Evolutionary conservation across 2,329 filamentous ascomycete genomes (phyloP), one percentile per base, ranked within the genome.

Genomic region (Sporothrix variecibatus): DNA sequence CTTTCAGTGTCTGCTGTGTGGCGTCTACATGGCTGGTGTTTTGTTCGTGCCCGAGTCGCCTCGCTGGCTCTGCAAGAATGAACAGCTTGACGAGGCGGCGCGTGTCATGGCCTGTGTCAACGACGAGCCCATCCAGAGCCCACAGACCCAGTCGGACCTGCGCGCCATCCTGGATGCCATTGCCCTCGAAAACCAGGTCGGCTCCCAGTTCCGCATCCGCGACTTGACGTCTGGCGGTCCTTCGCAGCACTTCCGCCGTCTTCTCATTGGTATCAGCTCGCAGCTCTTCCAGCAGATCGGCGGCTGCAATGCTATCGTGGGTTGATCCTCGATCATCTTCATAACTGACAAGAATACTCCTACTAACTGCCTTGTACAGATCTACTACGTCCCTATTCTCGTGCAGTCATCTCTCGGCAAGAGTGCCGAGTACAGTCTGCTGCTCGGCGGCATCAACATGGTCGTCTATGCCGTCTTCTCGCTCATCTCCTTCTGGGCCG

Each of bases 381-480:
- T 88, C 74, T 91, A 91, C 81, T 91, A 90, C 80, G 88, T 88
- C 34, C 88, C 89, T 0, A 88, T 88, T 20, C 83, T 91, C 0
- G 91, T 91, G 78, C 79, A 86, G 76, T 74, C 77, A 9, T 83
- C 81, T 12, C 83, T 86, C 75, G 81, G 80, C 28, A 80, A 81
- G 28, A 80, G 79, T 23, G 81, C 86, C 75, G 83, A 87, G 73
- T 80, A 86, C 81, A 84, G 85, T 62, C 80, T 90, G 0, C 83
- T 89, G 28, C 84, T 90, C 2, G 88, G 87, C n/a, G 85, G 83
- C 75, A 82, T 85, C 78, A 89, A 89, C 78, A 83, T 89, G 76
- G 84, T 91, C 67, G 84, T 91, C 60, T 74, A 91, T 78, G 88
- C 87, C 62, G 86, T 89, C 76, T 90, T 89, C 6, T 89, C 87